Evolutionary conservation across 345 rosid species (phyloP).

Genomic region (Gossypium arboreum): DNA sequence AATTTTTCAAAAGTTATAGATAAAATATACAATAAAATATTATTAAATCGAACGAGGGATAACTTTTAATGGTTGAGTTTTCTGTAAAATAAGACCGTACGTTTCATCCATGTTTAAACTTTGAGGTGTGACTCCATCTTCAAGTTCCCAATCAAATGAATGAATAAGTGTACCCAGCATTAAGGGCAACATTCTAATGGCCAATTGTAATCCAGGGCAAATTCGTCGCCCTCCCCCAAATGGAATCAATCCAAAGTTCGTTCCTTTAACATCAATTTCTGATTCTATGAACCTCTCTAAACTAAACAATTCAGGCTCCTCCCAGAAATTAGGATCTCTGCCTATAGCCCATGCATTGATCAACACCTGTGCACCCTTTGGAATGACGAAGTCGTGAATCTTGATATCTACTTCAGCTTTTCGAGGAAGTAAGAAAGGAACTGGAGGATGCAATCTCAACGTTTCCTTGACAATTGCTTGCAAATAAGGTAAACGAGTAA

Average conservation of each 20-base stretch:
- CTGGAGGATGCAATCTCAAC: background rate
- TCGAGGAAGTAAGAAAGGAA: background rate
- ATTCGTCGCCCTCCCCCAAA: slow-evolving; percentile 20
- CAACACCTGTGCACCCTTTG: slow-evolving; percentile 8
- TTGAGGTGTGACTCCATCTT: slow-evolving; percentile 14
- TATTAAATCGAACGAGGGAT: background rate
- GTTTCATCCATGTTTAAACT: slow-evolving; percentile 18
- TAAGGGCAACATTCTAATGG: slow-evolving; percentile 26
- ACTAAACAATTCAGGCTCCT: background rate
- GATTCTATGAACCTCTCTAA: slow-evolving; percentile 8
- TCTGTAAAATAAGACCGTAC: background rate
- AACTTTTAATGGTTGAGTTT: background rate
- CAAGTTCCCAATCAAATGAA: slow-evolving; percentile 31
- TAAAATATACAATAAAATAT: background rate
- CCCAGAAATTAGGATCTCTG: slow-evolving; percentile 6
- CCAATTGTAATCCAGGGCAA: slow-evolving; percentile 42
- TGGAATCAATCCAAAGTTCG: slow-evolving; percentile 7
- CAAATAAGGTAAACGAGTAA: background rate
- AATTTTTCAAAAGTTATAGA: background rate
- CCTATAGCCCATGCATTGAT: slow-evolving; percentile 8
- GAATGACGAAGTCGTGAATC: background rate
- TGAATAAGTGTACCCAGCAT: slow-evolving; percentile 43
- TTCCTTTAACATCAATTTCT: slow-evolving; percentile 9
- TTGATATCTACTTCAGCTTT: background rate
- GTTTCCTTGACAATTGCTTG: background rate